These are phyloP conservation scores for Chrysophaeum taylorii DNA, from an alignment of 352 stramenopile genomes.

Conservation along the genomic window DNA sequence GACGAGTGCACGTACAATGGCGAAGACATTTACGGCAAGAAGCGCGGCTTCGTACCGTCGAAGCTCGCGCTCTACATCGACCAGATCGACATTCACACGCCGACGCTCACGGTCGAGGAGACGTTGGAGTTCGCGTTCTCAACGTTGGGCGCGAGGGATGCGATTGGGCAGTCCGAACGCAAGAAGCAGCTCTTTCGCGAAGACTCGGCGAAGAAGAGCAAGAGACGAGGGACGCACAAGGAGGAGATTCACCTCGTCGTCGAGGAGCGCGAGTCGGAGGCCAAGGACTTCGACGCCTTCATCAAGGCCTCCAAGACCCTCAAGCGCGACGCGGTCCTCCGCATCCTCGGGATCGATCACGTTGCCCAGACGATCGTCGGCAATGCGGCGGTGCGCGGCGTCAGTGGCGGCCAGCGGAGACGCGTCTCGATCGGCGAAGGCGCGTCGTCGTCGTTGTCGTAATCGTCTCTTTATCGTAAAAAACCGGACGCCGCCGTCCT, in stretches of 20 bases:
- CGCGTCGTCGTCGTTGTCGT: no score
- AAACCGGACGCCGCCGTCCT: no score
- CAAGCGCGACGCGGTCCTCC: conserved; percentile 57
- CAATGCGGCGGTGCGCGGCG: conserved; percentile 67
- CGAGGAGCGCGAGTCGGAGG: conserved; percentile 9
- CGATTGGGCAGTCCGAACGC: conserved; percentile 5
- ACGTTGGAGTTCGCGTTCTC: conserved; percentile 80
- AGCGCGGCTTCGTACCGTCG: conserved; percentile 29
- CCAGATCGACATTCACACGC: conserved; percentile 72
- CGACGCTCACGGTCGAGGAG: conserved; percentile 74
- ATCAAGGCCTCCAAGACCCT: no score
- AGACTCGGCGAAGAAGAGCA: no score
- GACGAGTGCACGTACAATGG: conserved; percentile 45
- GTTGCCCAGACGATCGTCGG: conserved; percentile 81
- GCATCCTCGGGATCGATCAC: conserved; percentile 65
- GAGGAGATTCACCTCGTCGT: conserved; percentile 13
- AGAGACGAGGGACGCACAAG: no score
- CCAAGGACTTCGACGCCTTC: no score
- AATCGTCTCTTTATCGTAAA: no score
- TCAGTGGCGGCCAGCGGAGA: conserved; percentile 74
- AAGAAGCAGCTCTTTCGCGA: conserved; percentile 9
- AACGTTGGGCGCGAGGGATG: conserved; percentile 20
- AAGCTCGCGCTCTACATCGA: conserved; percentile 66
- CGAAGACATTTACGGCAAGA: conserved; percentile 28
- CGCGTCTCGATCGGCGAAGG: conserved; percentile 79